A percentile compares a stretch with the other conserved stretches of the same genome.
These are phyloP conservation scores for Mycena filopes DNA, from an alignment of 768 basidiomycete species.

Conservation along the genomic window DNA sequence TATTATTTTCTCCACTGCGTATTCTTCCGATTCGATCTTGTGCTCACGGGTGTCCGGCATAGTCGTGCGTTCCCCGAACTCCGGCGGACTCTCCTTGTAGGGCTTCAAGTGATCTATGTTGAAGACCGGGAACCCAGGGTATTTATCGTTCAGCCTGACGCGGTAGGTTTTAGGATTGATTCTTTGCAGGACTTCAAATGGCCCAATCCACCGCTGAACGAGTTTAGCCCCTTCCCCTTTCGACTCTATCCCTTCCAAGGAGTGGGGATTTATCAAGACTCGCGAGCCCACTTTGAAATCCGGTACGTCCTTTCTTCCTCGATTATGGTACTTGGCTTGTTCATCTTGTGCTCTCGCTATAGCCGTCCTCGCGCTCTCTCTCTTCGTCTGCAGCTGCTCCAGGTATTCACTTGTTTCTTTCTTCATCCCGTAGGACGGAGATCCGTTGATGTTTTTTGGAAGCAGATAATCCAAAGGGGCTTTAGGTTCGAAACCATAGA, in stretches of 20 bases:
- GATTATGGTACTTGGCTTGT: not conserved
- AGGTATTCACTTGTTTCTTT: not conserved
- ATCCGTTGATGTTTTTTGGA: no score
- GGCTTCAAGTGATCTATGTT: not conserved
- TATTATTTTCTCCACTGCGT: not conserved
- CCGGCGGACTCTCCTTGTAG: not conserved
- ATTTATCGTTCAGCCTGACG: not conserved
- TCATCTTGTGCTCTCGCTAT: not conserved
- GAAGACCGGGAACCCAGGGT: not conserved
- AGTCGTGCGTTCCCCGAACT: not conserved
- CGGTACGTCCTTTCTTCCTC: not conserved
- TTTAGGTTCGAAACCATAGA: no score
- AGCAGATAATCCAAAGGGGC: no score
- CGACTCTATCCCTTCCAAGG: not conserved
- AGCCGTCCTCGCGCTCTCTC: not conserved
- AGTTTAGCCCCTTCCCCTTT: not conserved
- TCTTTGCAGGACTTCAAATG: not conserved
- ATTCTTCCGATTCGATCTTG: not conserved
- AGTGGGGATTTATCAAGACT: not conserved
- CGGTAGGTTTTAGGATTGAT: not conserved
- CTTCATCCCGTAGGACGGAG: not conserved
- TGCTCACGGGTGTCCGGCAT: not conserved
- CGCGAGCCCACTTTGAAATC: not conserved
- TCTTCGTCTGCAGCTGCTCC: not conserved
- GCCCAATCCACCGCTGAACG: not conserved